Evolutionary conservation across 2,329 filamentous ascomycete genomes (phyloP).

Genomic region (Alternaria sp.): DNA sequence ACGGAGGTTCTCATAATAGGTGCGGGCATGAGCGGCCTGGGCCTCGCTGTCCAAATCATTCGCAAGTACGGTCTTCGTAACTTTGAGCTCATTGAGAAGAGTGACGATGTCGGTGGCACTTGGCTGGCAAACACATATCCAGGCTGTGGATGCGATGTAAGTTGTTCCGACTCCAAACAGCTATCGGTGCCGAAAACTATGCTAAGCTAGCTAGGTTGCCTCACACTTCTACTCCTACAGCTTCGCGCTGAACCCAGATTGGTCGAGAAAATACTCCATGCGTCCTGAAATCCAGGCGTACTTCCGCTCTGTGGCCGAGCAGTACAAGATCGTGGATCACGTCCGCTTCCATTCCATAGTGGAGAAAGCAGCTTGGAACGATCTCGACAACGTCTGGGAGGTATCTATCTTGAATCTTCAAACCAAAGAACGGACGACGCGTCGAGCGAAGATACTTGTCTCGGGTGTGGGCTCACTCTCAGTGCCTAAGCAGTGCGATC

Average conservation of each 20-base stretch:
- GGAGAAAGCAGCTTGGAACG: conserved; percentile 54
- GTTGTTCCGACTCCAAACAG: neutral
- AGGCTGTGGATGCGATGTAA: conserved; percentile 44
- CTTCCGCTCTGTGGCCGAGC: conserved; percentile 48
- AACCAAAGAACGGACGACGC: conserved; percentile 23
- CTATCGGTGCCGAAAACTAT: neutral
- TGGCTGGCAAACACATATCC: conserved; percentile 45
- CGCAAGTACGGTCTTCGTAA: conserved; percentile 47
- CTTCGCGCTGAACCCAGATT: conserved; percentile 65
- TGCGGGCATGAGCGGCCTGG: conserved; percentile 57
- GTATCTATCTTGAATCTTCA: conserved; percentile 32
- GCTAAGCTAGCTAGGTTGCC: conserved; percentile 28
- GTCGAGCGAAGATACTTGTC: conserved; percentile 35
- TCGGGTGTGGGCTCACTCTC: conserved; percentile 37
- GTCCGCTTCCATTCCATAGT: conserved; percentile 55
- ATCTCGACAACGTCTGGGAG: conserved; percentile 50
- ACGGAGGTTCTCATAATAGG: conserved; percentile 59
- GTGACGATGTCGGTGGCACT: conserved; percentile 45
- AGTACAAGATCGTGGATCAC: conserved; percentile 48
- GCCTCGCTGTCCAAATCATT: conserved; percentile 55
- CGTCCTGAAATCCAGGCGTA: conserved; percentile 64
- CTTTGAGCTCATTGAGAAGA: conserved; percentile 56
- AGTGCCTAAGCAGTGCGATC: conserved; percentile 46
- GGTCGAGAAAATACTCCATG: conserved; percentile 64
- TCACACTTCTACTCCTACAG: conserved; percentile 68